Base-by-base conservation (phyloP, 1,139 yeast genomes). In the Geotrichum fermentans region DNA sequence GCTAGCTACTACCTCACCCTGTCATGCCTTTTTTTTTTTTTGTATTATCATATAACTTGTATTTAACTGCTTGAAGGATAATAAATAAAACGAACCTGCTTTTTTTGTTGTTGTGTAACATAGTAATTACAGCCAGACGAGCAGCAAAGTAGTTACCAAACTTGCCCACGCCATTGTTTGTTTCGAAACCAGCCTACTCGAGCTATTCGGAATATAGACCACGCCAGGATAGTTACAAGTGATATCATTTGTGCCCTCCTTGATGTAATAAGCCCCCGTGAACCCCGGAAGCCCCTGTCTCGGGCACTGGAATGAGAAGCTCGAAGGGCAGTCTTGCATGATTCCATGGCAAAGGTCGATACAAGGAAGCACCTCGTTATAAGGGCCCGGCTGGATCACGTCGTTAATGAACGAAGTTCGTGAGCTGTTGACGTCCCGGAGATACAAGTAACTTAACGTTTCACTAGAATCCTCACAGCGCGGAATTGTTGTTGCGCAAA, bases 401-500 rank as follows among this genome's bases (percentile, higher is more conserved):
- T 74, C 68, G 56, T 79, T 76, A 37, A 90, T 74, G 57, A 77
- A 78, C 6, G 69, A 69, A 58, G 78, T 87, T 52, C 98, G 73
- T 7, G 87, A 81, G 6, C 71, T 65, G n/a, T 74, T 74, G 1
- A 67, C 67, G 2, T 68, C 66, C 33, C 95, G 73, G 28, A 62
- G 57, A 28, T 66, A 64, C 61, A 80, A 79, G 14, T 78, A 80
- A 0, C 74, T 61, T 4, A 72, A 64, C 28, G 75, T 64, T 1
- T 65, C 61, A 0, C 84, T 71, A 63, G 66, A 62, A 48, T 71
- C 74, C 0, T 83, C 73, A 60, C 98, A 92, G 32, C 97, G 71
- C 0, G 98, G 97, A n/a, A 92, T 85, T 0, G 89, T 73, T 4
- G 87, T 88, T 0, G 95, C 77, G 68, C 98, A 92, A 17, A 92